Percentiles rank a stretch among this genome's conserved stretches.
These are phyloP conservation scores for Trichoderma breve DNA, from an alignment of 2,329 filamentous ascomycete genomes.

Conservation along the genomic window DNA sequence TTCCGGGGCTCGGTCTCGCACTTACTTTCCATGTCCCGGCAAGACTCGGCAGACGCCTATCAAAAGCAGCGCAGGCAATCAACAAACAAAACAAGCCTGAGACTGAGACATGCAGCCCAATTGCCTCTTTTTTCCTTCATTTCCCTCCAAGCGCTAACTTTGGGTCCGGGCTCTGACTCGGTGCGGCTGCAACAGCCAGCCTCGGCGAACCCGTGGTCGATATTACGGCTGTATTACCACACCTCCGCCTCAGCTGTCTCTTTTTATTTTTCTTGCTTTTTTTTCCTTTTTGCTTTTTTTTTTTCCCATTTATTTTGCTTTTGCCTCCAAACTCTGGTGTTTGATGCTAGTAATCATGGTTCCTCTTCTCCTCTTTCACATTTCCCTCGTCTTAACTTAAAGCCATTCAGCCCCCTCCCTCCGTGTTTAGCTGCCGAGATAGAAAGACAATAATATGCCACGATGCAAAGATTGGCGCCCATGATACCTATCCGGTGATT, in stretches of 20 bases:
- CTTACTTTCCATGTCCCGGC: neutral
- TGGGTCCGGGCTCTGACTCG: neutral
- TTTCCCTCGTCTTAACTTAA: neutral
- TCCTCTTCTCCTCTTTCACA: neutral
- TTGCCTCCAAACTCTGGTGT: neutral
- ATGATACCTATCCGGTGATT: neutral
- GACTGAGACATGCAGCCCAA: neutral
- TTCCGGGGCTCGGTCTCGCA: neutral
- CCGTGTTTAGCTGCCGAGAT: neutral
- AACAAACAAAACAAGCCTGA: neutral
- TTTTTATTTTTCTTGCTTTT: neutral
- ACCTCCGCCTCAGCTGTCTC: neutral
- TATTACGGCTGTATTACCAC: conserved; percentile 12
- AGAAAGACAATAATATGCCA: neutral
- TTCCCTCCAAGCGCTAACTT: neutral
- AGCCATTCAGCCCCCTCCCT: neutral
- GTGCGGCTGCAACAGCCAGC: neutral
- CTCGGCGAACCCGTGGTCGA: neutral
- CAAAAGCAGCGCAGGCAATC: neutral
- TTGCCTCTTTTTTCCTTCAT: neutral
- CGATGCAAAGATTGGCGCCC: neutral
- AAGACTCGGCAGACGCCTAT: neutral
- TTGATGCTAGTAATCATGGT: neutral
- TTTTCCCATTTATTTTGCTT: neutral
- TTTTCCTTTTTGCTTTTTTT: neutral